Percentiles rank a stretch among this genome's conserved stretches.
Conservation (phyloP, 176 grass and related monocot genomes). For the Aegilops longissima region DNA sequence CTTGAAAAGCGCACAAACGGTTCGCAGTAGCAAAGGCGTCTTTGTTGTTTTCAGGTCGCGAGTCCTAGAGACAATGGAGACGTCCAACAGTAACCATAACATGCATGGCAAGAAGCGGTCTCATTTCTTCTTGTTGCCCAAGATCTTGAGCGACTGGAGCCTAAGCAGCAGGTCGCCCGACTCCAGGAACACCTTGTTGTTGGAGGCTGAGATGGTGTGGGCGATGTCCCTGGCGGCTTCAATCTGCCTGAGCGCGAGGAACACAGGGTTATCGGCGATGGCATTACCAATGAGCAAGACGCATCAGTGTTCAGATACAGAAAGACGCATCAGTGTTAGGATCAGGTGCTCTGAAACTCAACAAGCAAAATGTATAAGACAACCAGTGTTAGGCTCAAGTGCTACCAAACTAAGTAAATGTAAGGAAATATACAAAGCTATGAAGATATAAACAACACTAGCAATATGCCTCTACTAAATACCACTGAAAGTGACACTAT, state of each 20-base stretch:
- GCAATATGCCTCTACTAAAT: neutral
- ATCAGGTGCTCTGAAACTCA: neutral
- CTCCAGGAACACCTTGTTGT: constrained; percentile 80
- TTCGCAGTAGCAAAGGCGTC: neutral
- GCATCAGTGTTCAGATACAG: constrained; percentile 49
- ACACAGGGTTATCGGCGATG: constrained; percentile 80
- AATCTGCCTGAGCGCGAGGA: constrained; percentile 72
- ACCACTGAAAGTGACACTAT: neutral
- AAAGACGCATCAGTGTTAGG: neutral
- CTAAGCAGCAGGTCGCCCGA: constrained; percentile 76
- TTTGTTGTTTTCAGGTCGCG: neutral
- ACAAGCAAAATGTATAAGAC: neutral
- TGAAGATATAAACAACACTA: neutral
- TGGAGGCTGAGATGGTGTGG: constrained; percentile 71
- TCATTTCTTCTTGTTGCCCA: constrained; percentile 49
- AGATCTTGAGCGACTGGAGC: constrained; percentile 53
- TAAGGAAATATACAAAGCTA: neutral
- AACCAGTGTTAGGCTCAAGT: neutral
- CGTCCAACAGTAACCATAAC: neutral
- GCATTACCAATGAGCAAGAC: constrained; percentile 48
- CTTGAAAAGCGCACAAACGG: neutral
- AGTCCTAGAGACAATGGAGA: neutral
- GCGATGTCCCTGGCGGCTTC: constrained; percentile 87
- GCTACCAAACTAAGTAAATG: neutral
- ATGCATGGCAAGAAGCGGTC: neutral